Base-by-base conservation (phyloP, 805 yeast genomes). In the Torulaspora quercuum region DNA sequence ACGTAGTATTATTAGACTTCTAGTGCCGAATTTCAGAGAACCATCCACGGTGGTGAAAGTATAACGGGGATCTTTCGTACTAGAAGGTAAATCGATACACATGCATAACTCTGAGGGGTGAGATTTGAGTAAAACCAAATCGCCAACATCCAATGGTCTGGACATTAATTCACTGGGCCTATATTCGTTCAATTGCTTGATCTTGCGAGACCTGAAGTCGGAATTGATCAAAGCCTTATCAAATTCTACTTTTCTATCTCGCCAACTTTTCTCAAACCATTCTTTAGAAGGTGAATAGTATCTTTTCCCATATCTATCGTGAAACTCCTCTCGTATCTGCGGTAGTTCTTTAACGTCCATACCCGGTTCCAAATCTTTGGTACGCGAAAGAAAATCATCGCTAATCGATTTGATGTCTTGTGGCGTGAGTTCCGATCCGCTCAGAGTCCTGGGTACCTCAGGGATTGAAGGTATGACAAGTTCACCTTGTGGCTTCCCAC, bases 1-100 rank as follows among this genome's bases (percentile, higher is more conserved):
- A 29, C 86, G 63, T 19, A 75, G 49, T 23, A 65, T 63, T 35
- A 81, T 68, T 10, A 60, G 55, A 12, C 64, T 55, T 38, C 68
- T 71, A 8, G 72, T 63, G 1, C 67, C 67, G 59, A 72, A 80
- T 2, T 63, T 48, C 10, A 82, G 57, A 29, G 70, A 75, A 7
- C 92, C 92, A 39, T 70, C 70, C 19, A 69, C 66, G 36, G 73
- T 71, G 33, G 78, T 63, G 41, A 78, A 69, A 0, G 84, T 73
- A 47, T 75, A 81, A 20, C 78, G 60, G 16, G 76, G 73, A 29
- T 78, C 80, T 11, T 64, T 63, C 2, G 72, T 53, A 4, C 63
- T 53, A 4, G 52, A 46, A 0, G 89, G 89, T 16, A 74, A 57
- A 16, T 68, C 72, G 1, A 71, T 77, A 21, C 82, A 69, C 33